Evolutionary conservation across 352 stramenopile species (phyloP).

Genomic region (Aphanomyces astaci): DNA sequence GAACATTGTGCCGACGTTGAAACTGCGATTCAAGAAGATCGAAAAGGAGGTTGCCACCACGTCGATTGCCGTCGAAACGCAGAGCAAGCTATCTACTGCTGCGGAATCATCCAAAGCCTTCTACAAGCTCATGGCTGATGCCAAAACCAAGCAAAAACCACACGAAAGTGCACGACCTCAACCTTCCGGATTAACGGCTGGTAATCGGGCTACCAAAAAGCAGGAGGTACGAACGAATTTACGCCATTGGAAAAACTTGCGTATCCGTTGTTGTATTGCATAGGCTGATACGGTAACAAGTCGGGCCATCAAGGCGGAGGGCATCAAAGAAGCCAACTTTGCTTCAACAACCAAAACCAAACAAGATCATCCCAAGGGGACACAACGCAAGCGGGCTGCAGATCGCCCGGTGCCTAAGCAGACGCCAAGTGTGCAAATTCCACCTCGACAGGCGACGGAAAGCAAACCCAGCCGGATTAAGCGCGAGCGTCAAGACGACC

Average conservation of each 20-base stretch:
- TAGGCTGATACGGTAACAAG: too few relatives aligned
- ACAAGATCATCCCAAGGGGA: too few relatives aligned
- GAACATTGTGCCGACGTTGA: not conserved
- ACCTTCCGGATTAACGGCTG: too few relatives aligned
- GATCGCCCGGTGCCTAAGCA: too few relatives aligned
- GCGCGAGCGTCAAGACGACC: not conserved
- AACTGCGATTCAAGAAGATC: not conserved
- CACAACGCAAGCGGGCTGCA: too few relatives aligned
- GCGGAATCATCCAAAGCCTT: not conserved
- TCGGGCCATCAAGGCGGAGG: too few relatives aligned
- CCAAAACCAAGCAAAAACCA: not conserved
- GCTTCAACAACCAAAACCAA: too few relatives aligned
- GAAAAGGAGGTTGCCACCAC: not conserved
- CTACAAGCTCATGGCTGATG: constrained; percentile 4
- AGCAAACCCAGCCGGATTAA: not conserved
- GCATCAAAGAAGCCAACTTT: too few relatives aligned
- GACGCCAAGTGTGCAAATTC: too few relatives aligned
- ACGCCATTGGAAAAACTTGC: too few relatives aligned
- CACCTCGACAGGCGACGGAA: not conserved
- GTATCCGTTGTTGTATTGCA: too few relatives aligned
- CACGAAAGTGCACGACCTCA: not conserved
- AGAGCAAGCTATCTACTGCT: not conserved
- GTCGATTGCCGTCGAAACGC: not conserved
- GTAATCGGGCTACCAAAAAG: not conserved
- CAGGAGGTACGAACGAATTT: not conserved